These are phyloP conservation scores for Aspergillus bombycis DNA, from an alignment of 2,329 filamentous ascomycete genomes.

Conservation along the genomic window DNA sequence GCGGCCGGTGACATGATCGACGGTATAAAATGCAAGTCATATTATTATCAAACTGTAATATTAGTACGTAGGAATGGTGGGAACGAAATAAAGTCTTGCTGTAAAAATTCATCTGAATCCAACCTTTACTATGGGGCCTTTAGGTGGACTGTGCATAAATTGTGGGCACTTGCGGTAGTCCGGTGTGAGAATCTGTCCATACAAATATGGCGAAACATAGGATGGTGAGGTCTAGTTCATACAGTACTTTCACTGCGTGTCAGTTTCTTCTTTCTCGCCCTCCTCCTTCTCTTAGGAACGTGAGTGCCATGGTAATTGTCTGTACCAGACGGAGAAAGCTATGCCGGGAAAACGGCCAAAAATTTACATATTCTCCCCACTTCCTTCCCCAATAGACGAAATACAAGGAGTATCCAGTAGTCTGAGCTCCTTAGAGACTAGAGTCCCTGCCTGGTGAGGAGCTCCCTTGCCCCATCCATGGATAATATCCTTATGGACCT, in stretches of 20 bases:
- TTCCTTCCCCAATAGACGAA: background rate
- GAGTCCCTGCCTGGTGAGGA: background rate
- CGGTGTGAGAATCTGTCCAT: constrained; percentile 4
- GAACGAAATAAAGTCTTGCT: background rate
- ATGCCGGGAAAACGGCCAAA: background rate
- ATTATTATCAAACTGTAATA: background rate
- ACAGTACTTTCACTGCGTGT: background rate
- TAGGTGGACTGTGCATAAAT: background rate
- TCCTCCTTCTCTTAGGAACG: background rate
- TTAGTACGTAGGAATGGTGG: background rate
- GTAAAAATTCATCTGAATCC: constrained; percentile 6
- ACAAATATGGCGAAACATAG: background rate
- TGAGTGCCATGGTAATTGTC: background rate
- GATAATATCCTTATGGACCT: constrained; percentile 7
- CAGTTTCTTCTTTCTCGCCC: no score
- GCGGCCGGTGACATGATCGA: constrained; percentile 1
- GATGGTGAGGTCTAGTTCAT: background rate
- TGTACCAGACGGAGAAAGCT: background rate
- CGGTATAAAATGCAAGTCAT: background rate
- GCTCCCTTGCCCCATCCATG: background rate
- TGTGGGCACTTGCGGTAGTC: background rate
- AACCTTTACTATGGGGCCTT: background rate
- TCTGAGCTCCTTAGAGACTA: background rate
- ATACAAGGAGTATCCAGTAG: background rate
- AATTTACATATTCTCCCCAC: background rate